Base-by-base conservation (phyloP, 192 early-diverging fungal genomes). In the Coemansia pectinata region DNA sequence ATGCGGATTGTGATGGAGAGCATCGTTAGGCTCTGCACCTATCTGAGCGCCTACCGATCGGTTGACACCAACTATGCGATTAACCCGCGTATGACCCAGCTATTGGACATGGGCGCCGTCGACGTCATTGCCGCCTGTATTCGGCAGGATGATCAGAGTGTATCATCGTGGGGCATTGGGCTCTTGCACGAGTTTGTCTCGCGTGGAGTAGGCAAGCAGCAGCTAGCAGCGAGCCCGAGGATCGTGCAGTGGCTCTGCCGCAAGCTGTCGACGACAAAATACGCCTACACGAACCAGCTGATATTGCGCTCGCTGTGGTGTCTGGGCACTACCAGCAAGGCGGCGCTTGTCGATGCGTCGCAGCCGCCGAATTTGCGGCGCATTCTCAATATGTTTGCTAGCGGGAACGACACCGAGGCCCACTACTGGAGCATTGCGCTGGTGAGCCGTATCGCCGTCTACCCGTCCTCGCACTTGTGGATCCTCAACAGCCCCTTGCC, bases 91-190 rank as follows among this genome's bases (percentile, higher is more conserved):
- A 71, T 83, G 66, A 42, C 17, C 15, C 48, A 40, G 72, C 81
- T 83, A 33, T 31, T 78, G 63, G 66, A 72, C 27, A 36, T 48
- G 1, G 76, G 77, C 11, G 81, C 70, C 4, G 77, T 65, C 21
- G 70, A 66, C 1, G 77, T 84, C 38, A 59, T 84, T 0, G 64
- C 69, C 4, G 63, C 68, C 0, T 79, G 77, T 23, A 53, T 78
- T 39, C 73, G 70, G n/a, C 73, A 76, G 38, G 66, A 69, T 38
- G 81, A 79, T 48, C 73, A 71, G 67, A 67, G 73, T 55, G 81
- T 79, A 31, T 63, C 77, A 27, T 84, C 81, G 40, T 84, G 81
- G 81, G 81, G 81, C 25, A 73, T 79, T 38, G 77, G 77, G n/a
- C 65, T 84, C 31, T 31, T 84, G 57, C 81, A 84, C 58, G 81